Evolutionary conservation across 2,329 filamentous ascomycete species (phyloP).

Genomic region (Hypoxylon sp.): DNA sequence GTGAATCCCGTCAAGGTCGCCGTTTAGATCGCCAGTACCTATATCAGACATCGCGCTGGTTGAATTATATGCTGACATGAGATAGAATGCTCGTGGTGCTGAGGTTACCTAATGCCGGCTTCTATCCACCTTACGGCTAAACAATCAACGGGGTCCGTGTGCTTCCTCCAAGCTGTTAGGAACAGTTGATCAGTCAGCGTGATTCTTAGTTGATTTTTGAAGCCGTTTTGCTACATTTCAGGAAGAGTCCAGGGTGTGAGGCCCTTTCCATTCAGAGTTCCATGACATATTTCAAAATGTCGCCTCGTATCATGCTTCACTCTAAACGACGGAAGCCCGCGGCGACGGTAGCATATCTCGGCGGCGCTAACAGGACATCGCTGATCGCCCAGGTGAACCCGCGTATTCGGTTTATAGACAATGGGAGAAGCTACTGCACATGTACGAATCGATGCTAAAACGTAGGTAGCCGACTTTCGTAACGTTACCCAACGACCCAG

Average conservation of each 20-base stretch:
- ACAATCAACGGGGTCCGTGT: not conserved
- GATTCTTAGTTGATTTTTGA: not conserved
- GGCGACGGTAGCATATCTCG: constrained; percentile 21
- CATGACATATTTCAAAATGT: constrained; percentile 30
- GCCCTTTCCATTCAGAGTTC: constrained; percentile 13
- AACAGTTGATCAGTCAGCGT: constrained; percentile 4
- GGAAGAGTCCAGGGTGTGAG: constrained; percentile 9
- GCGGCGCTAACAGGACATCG: constrained; percentile 1
- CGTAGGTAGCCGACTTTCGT: constrained; percentile 12
- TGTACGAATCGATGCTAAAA: not conserved
- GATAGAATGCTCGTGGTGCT: not conserved
- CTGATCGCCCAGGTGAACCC: not conserved
- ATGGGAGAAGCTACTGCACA: not conserved
- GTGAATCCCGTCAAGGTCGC: not conserved
- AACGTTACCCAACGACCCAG: constrained; percentile 40
- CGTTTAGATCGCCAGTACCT: constrained; percentile 3
- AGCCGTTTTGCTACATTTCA: not conserved
- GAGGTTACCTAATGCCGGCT: constrained; percentile 10
- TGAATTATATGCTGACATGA: constrained; percentile 5
- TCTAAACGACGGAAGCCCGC: constrained; percentile 21
- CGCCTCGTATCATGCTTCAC: constrained; percentile 24
- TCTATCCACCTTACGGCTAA: not conserved
- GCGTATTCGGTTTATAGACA: constrained; percentile 22
- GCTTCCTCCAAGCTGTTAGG: not conserved
- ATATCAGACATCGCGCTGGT: not conserved